A percentile compares a stretch with the other conserved stretches of the same genome.
phyloP scores from a whole-genome alignment of 345 rosid species.

The Salix udensis region DNA sequence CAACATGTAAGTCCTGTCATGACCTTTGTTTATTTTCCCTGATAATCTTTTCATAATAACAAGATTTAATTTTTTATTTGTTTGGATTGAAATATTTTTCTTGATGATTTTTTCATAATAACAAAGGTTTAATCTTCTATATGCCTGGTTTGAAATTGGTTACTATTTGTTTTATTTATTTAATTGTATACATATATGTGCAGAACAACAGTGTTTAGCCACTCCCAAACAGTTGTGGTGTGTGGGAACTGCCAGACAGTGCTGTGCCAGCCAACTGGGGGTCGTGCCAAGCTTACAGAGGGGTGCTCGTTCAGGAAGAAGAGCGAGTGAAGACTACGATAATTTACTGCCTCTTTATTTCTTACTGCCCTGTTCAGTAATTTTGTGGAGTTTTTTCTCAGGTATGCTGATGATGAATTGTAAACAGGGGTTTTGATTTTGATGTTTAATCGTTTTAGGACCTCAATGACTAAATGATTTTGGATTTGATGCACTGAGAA shows the following conservation, averaged over 20 bases:
- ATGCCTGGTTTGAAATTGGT: too few relatives aligned
- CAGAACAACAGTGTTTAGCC: conserved; percentile 18
- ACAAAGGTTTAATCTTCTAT: background rate
- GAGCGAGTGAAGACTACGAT: conserved; percentile 4
- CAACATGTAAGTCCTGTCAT: conserved; percentile 7
- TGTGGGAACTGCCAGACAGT: conserved; percentile 18
- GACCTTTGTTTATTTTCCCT: background rate
- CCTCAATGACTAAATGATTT: background rate
- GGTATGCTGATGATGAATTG: background rate
- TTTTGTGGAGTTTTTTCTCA: background rate
- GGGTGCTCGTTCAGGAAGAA: conserved; percentile 14
- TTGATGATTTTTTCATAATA: background rate
- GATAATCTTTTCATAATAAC: background rate
- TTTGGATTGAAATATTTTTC: background rate
- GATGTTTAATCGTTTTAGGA: background rate
- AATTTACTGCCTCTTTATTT: background rate
- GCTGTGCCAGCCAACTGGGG: conserved; percentile 18
- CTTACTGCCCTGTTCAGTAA: background rate
- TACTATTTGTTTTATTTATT: background rate
- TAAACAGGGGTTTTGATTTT: background rate
- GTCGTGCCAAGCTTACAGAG: conserved; percentile 19
- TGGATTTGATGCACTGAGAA: background rate
- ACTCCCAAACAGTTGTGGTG: conserved; percentile 14
- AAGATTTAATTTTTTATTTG: background rate
- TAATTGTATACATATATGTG: background rate